Evolutionary conservation across 352 stramenopile genomes (phyloP).

Genomic region (Phytopythium helicoides): DNA sequence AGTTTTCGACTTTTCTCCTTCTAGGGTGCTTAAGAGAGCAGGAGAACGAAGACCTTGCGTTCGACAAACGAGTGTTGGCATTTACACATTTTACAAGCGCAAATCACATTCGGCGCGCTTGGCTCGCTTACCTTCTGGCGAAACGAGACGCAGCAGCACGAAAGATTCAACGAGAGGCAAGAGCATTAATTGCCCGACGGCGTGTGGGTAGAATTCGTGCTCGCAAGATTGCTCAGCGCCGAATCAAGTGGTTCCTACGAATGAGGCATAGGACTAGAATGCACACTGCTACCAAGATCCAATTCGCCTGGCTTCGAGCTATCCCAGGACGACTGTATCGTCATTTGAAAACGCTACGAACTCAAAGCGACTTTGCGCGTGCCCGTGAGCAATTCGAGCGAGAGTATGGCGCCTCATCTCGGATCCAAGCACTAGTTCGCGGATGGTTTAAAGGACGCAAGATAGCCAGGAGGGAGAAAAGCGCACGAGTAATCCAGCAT

Average conservation of each 20-base stretch:
- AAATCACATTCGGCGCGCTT: slow-evolving; percentile 42
- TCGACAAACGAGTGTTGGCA: slow-evolving; percentile 34
- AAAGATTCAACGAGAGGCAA: slow-evolving; percentile 47
- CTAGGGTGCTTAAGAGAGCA: slow-evolving; percentile 73
- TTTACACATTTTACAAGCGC: slow-evolving; percentile 24
- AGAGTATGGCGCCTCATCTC: slow-evolving; percentile 31
- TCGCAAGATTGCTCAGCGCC: slow-evolving; percentile 49
- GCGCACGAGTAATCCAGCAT: slow-evolving; percentile 44
- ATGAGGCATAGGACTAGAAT: slow-evolving; percentile 43
- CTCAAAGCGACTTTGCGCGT: slow-evolving; percentile 5
- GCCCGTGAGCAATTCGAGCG: slow-evolving; percentile 17
- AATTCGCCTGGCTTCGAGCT: slow-evolving; percentile 74
- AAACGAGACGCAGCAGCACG: slow-evolving; percentile 27
- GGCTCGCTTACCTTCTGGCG: slow-evolving; percentile 19
- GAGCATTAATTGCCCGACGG: slow-evolving; percentile 22
- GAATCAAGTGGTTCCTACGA: slow-evolving; percentile 82
- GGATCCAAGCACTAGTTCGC: slow-evolving; percentile 51
- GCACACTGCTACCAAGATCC: slow-evolving; percentile 34
- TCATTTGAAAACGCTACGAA: slow-evolving; percentile 38
- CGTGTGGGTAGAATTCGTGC: slow-evolving; percentile 27
- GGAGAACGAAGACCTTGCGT: slow-evolving; percentile 56
- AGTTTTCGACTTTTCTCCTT: slow-evolving; percentile 82
- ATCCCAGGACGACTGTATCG: slow-evolving; percentile 37
- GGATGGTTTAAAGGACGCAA: slow-evolving; percentile 35
- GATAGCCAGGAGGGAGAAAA: slow-evolving; percentile 34